Evolutionary conservation across 345 rosid genomes (phyloP), one percentile per base, ranked within the genome.

Genomic region (Salix arbutifolia): DNA sequence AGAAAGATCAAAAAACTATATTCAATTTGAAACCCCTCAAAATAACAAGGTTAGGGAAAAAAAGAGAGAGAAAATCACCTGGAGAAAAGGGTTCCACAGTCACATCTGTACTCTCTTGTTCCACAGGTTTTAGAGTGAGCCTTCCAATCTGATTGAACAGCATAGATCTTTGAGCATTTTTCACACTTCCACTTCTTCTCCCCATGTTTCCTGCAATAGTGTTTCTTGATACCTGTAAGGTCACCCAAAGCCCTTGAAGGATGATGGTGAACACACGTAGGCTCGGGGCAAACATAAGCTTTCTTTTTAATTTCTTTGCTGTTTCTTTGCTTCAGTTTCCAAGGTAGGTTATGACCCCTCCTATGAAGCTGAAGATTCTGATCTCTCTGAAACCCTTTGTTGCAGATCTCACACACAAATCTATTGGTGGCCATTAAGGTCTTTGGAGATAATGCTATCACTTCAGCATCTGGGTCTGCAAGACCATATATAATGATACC

Each of bases 171-270:
- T 8, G 92, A 86, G 80, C 98, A 94, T 74, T 91, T 94, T 56
- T 90, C 97, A 69, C 98, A 94, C 87, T 94, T 92, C 98, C 98
- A 94, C 79, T 94, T 94, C 84, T 88, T 94, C 82, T 92, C 98
- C 3, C 98, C 97, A 75, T 94, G 98, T 84, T 94, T 94, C 81
- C 97, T 85, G 78, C 94, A 89, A 74, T 72, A 94, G 84, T 94
- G 98, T 79, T 94, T 94, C 89, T 94, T 94, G 86, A 94, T 91
- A 14, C 98, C 98, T 26, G 98, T 94, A 72, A 94, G 94, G 81
- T 94, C 97, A 46, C 98, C 98, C 5, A 94, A 83, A 56, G 98
- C 98, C 80, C 98, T 86, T 38, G 97, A 89, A 33, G 98, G 97
- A 74, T 94, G 93, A 74, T 94, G 97, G 79, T 94, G 97, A 76